These are phyloP conservation scores for Eucalyptus albens DNA, from an alignment of 345 rosid genomes.

Conservation along the genomic window DNA sequence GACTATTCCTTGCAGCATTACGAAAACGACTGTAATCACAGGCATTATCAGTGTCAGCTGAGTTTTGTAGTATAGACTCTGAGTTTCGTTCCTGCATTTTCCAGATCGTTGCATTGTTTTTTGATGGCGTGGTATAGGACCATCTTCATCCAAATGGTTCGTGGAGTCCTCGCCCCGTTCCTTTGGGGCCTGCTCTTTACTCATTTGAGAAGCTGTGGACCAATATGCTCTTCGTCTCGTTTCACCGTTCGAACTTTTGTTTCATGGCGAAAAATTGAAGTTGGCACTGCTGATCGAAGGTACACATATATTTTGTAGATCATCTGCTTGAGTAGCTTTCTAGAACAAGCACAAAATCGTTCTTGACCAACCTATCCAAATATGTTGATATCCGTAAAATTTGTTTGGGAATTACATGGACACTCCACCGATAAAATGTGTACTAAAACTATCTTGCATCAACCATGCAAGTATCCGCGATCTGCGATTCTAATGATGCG, in stretches of 20 bases:
- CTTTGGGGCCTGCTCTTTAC: neutral
- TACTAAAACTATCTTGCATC: neutral
- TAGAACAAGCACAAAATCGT: neutral
- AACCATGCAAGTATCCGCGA: accelerated
- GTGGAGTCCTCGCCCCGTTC: neutral
- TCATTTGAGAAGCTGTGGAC: neutral
- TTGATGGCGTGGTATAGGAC: neutral
- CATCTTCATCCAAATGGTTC: neutral
- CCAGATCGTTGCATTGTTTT: neutral
- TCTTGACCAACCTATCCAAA: neutral
- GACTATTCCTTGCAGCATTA: neutral
- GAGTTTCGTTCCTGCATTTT: neutral
- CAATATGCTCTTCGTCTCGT: accelerated
- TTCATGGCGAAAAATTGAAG: neutral
- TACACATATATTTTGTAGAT: neutral
- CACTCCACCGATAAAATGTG: neutral
- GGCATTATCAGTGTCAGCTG: neutral
- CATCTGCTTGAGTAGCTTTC: neutral
- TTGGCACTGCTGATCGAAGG: neutral
- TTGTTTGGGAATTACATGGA: neutral
- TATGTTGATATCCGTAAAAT: neutral
- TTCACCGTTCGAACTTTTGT: neutral
- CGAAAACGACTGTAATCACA: accelerated
- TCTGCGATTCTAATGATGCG: accelerated
- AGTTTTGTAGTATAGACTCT: neutral